Base-by-base conservation (phyloP, 805 yeast species). In the Yarrowia keelungensis region DNA sequence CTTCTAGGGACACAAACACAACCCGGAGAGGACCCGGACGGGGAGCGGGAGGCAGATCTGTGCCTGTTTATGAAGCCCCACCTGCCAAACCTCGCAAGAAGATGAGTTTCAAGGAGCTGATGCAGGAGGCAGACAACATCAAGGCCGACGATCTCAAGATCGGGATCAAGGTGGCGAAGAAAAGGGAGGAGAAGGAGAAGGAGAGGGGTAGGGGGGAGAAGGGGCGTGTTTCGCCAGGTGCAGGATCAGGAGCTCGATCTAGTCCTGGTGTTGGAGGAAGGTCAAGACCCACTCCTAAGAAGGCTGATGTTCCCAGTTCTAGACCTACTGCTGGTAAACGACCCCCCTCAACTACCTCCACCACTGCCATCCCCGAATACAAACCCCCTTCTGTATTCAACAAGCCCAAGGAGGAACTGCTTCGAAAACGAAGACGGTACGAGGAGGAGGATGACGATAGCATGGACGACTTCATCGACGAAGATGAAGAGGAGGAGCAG, bases 41-140 rank as follows among this genome's bases (percentile, higher is more conserved):
- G 5, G 65, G 65, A 5, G 50, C 65, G 3, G 38, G 49, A 8
- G 50, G 64, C 9, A 45, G 39, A 38, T 38, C 19, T 5, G 64
- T 15, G 3, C 49, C 9, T n/a, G 26, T 5, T 2, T 59, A 62
- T 8, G 69, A 38, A 41, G 53, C 61, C 15, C 54, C 67, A 1
- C 65, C 72, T 12, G 56, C 39, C 12, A 62, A 62, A 16, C 72
- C 73, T 10, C 70, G 68, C 59, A 77, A 76, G 69, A 76, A 86
- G 74, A 76, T 88, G 75, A 85, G 87, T 16, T 89, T 88, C 74
- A 83, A 82, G 68, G 90, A 90, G 53, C 81, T 89, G 67, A 86
- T 89, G 90, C 85, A 85, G 74, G 85, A 86, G 75, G 95, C 94
- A 0, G 84, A 84, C 14, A 78, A 79, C 12, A 84, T 89, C 1